These are phyloP conservation scores for Comarum palustre DNA, from an alignment of 306 rosid species.

Conservation along the genomic window DNA sequence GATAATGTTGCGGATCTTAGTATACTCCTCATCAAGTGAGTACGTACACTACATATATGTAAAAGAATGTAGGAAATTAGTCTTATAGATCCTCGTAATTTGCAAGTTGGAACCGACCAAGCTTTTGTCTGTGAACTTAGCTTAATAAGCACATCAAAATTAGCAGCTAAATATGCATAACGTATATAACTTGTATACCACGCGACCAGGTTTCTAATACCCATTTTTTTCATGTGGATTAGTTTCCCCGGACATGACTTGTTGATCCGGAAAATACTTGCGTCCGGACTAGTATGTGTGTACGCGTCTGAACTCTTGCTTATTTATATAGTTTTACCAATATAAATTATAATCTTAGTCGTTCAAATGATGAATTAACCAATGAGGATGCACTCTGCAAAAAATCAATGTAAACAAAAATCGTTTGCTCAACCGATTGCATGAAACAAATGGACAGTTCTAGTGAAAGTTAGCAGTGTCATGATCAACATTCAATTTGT, in stretches of 20 bases:
- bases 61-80: not conserved
- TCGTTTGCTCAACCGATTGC: no score
- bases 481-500: no score
- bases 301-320: no score
- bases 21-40: slow-evolving; percentile 3
- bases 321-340: no score
- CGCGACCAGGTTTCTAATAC: not conserved
- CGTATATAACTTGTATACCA: not conserved
- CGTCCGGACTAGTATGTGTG: no score
- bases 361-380: no score
- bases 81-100: not conserved
- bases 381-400: no score
- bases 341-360: no score
- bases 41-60: not conserved
- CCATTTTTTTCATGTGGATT: not conserved
- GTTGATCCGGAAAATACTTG: no score
- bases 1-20: not conserved
- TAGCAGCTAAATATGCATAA: not conserved
- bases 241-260: slow-evolving; percentile 1
- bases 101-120: slow-evolving; percentile 13
- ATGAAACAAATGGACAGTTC: no score
- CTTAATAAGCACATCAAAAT: not conserved
- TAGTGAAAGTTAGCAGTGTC: no score
- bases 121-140: not conserved
- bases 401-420: no score